phyloP scores from a whole-genome alignment of 2,329 filamentous ascomycete genomes.

The Ophioceras dolichostomum region DNA sequence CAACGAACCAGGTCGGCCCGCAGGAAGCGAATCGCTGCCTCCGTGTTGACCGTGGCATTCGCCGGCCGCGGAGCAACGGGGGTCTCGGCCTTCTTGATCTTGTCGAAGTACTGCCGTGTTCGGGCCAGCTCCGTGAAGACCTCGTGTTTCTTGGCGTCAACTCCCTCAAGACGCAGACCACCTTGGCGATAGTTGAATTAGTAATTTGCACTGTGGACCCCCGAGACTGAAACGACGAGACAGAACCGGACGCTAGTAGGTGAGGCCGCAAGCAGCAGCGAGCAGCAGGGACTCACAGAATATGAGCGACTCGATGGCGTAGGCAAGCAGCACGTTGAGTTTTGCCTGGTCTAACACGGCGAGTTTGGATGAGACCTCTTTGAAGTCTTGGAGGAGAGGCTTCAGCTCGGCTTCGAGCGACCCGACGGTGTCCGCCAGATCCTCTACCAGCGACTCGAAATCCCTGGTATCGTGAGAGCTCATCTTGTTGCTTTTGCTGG shows the following conservation, averaged over 20 bases:
- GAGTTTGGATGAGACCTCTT: constrained; percentile 61
- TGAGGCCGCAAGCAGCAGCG: no score
- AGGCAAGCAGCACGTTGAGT: constrained; percentile 76
- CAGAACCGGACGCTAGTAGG: no score
- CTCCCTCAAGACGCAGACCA: constrained; percentile 65
- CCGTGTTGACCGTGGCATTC: constrained; percentile 51
- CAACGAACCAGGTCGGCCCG: constrained; percentile 60
- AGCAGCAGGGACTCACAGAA: constrained; percentile 65
- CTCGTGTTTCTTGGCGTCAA: constrained; percentile 71
- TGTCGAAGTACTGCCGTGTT: constrained; percentile 83
- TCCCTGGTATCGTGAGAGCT: not conserved
- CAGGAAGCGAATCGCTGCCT: constrained; percentile 70
- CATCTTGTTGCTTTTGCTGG: not conserved
- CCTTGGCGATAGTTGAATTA: constrained; percentile 28
- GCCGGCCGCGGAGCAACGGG: constrained; percentile 32
- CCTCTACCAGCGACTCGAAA: constrained; percentile 2
- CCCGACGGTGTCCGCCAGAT: not conserved
- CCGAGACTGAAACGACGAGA: no score
- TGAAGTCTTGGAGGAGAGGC: constrained; percentile 59
- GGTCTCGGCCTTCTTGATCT: constrained; percentile 69
- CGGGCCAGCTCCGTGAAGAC: constrained; percentile 78
- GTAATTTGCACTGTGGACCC: no score
- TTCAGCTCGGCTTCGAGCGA: constrained; percentile 56
- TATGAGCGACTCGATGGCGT: constrained; percentile 79
- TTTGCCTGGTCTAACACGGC: constrained; percentile 94